Percentiles rank a stretch among this genome's conserved stretches.
phyloP scores from a whole-genome alignment of 768 basidiomycete genomes.

The Mycena polygramma region DNA sequence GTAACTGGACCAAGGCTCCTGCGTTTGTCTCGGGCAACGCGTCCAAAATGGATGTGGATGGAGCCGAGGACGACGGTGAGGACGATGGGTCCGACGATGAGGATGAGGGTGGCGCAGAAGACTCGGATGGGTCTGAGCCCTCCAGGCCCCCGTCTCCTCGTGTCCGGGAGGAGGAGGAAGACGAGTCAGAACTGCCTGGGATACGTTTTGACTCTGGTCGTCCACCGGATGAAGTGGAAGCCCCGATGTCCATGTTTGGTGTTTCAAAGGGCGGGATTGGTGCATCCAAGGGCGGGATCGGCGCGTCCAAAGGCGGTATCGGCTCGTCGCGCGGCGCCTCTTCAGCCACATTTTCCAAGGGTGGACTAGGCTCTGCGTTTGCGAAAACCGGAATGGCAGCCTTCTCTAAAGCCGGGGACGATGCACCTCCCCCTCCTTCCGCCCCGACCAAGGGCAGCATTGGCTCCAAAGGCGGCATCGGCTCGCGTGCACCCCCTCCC shows the following conservation, averaged over 20 bases:
- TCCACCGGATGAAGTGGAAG: constrained; percentile 22
- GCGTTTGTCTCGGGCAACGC: constrained; percentile 77
- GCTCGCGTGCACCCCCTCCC: constrained; percentile 35
- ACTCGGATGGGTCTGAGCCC: constrained; percentile 62
- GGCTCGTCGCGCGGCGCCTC: constrained; percentile 48
- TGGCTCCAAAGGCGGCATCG: constrained; percentile 35
- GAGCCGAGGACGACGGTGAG: constrained; percentile 41
- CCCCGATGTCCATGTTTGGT: constrained; percentile 39
- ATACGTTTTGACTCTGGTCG: constrained; percentile 53
- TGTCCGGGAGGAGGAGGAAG: constrained; percentile 64
- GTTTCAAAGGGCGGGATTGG: constrained; percentile 46
- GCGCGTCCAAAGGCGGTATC: constrained; percentile 50
- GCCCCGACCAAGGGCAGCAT: constrained; percentile 44
- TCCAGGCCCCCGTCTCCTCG: constrained; percentile 70
- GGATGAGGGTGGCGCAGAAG: constrained; percentile 49
- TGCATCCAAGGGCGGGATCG: constrained; percentile 54
- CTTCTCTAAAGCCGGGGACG: constrained; percentile 33
- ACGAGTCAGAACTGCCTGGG: constrained; percentile 60
- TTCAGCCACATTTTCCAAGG: constrained; percentile 31
- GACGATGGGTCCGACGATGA: constrained; percentile 51
- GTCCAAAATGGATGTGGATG: constrained; percentile 57
- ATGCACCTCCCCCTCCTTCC: constrained; percentile 20
- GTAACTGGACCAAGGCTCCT: constrained; percentile 83
- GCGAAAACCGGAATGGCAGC: constrained; percentile 34
- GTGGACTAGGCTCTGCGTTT: constrained; percentile 34